These are phyloP conservation scores for Candida ulmi DNA, from an alignment of 805 yeast species.

Conservation along the genomic window DNA sequence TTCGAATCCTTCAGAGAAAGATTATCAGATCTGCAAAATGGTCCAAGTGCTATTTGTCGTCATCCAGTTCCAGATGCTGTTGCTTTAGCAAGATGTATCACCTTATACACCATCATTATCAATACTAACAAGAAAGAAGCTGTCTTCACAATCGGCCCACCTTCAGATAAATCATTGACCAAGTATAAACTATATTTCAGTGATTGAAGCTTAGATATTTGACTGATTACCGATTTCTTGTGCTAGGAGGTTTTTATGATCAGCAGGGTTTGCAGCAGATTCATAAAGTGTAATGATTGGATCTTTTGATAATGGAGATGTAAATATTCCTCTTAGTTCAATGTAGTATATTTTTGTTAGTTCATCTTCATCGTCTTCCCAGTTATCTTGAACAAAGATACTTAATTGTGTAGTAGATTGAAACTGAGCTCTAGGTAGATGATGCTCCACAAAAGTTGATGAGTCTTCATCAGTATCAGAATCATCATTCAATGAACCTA, in stretches of 20 bases:
- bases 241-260: conserved; percentile 47
- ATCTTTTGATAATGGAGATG: conserved; percentile 46
- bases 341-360: conserved; percentile 56
- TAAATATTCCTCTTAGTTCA: conserved; percentile 72
- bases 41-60: conserved; percentile 18
- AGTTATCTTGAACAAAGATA: conserved; percentile 60
- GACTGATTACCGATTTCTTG: conserved; percentile 15
- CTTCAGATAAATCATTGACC: conserved; percentile 8
- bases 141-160: conserved; percentile 11
- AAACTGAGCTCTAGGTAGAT: conserved; percentile 67
- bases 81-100: conserved; percentile 15
- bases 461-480: conserved; percentile 24
- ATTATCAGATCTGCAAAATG: conserved; percentile 15
- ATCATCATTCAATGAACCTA: conserved; percentile 49
- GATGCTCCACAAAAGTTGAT: conserved; percentile 69
- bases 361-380: conserved; percentile 58
- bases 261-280: conserved; percentile 88
- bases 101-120: conserved; percentile 17
- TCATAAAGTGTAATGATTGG: conserved; percentile 81
- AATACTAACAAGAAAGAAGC: conserved; percentile 10
- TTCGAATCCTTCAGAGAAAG: conserved; percentile 15
- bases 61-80: conserved; percentile 7
- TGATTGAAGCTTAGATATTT: conserved; percentile 1
- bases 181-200: conserved; percentile 11
- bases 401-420: conserved; percentile 66